phyloP scores from a whole-genome alignment of 2,329 filamentous ascomycete genomes.

The Aspergillus niger region DNA sequence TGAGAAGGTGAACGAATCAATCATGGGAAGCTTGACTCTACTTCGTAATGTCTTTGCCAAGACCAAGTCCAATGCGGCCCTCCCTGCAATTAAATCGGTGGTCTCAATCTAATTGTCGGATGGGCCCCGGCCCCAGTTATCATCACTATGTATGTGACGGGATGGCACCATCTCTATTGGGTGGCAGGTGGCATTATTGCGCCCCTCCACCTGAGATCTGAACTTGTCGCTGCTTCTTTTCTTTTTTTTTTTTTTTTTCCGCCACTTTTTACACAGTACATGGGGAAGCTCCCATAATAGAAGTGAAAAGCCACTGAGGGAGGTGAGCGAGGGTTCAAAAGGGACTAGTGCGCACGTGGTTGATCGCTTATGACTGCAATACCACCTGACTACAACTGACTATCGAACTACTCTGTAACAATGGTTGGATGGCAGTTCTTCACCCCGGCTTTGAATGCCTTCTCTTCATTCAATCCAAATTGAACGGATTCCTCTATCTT shows the following conservation, averaged over 20 bases:
- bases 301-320: too few species aligned
- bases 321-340: neutral
- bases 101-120: slow-evolving; percentile 3
- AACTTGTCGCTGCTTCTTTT: neutral
- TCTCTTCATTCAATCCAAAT: too few species aligned
- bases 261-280: neutral
- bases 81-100: slow-evolving; percentile 12
- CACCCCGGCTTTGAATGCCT: too few species aligned
- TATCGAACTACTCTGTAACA: too few species aligned
- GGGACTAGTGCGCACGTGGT: neutral
- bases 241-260: neutral
- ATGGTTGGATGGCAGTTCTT: too few species aligned
- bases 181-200: neutral
- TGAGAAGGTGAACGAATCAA: neutral
- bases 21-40: neutral
- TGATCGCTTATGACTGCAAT: neutral
- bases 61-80: neutral
- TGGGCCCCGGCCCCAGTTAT: slow-evolving; percentile 2
- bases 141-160: neutral
- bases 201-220: neutral
- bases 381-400: too few species aligned
- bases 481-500: too few species aligned
- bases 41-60: neutral
- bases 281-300: neutral
- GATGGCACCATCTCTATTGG: neutral